Base-by-base conservation (phyloP, 2,329 filamentous ascomycete species). In the Xylaria sp. region DNA sequence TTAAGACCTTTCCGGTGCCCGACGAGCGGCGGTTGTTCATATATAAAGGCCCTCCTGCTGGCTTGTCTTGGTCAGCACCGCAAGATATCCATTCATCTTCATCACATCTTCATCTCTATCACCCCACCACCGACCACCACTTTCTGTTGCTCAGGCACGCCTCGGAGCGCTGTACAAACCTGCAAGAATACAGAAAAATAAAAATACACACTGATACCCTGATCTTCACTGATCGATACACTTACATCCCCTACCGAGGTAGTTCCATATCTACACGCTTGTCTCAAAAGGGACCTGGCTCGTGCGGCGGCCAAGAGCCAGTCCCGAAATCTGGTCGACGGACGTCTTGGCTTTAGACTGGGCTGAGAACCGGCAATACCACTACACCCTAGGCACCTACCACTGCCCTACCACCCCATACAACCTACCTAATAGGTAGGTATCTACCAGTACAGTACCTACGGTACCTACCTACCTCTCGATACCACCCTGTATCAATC, bases 241-340 rank as follows among this genome's bases (percentile, higher is more conserved):
- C 37, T n/a, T 35, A 17, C 19, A 33, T 29, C 7, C 7, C 37
- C 37, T 40, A 17, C 37, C n/a, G 7, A 15, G 15, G 27, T 19
- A 25, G 33, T 40, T n/a, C 5, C 10, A 19, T 3, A 11, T 38
- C 33, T 9, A 21, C 33, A 2, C n/a, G 29, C 51, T 58, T 58
- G 49, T 57, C 46, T 47, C 35, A 43, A 54, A 51, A 52, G 40
- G 21, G 54, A 43, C 40, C 59, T 19, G 35, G 54, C 31, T n/a
- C 11, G 46, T 61, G 54, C 60, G 49, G 43, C 48, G 54, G 56
- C 57, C 61, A 63, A 60, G 61, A 19, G 21, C 15, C 61, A 60
- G 48, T 60, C 53, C 61, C 61, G 48, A 54, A 51, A 57, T 57
- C 52, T 60, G 47, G 57, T 55, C 60, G 46, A 43, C 48, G 9